These are phyloP conservation scores for Coemansia sp. DNA, from an alignment of 192 early-diverging fungal genomes.

Conservation along the genomic window DNA sequence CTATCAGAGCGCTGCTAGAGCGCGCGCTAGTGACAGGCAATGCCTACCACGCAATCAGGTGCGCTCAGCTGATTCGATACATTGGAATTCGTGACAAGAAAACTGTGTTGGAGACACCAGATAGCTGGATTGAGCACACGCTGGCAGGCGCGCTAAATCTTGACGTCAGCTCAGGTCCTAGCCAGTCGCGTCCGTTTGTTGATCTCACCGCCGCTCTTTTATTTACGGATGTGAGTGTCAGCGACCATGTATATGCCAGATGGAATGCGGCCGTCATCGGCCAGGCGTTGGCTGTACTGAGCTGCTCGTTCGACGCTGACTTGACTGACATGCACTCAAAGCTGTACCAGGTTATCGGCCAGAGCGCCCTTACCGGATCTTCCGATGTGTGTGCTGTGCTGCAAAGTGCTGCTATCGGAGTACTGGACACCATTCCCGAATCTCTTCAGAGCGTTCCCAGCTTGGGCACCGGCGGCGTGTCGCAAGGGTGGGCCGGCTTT, in stretches of 20 bases:
- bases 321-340: neutral
- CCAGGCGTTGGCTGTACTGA: neutral
- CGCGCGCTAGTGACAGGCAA: conserved; percentile 13
- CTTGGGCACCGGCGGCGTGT: neutral
- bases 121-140: neutral
- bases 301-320: neutral
- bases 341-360: neutral
- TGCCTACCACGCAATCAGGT: conserved; percentile 16
- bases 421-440: neutral
- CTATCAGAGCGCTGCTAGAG: conserved; percentile 3
- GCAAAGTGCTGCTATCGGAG: neutral
- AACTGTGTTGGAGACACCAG: neutral
- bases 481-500: neutral
- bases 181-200: neutral
- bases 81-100: neutral
- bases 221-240: neutral
- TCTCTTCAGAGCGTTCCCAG: neutral
- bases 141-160: neutral
- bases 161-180: neutral
- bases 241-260: neutral
- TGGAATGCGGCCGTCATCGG: neutral
- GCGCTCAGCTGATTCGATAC: neutral
- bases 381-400: neutral
- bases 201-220: neutral
- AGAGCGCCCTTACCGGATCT: neutral